Evolutionary conservation across 768 basidiomycete genomes (phyloP).

Genomic region (Xanthoconium purpureum): DNA sequence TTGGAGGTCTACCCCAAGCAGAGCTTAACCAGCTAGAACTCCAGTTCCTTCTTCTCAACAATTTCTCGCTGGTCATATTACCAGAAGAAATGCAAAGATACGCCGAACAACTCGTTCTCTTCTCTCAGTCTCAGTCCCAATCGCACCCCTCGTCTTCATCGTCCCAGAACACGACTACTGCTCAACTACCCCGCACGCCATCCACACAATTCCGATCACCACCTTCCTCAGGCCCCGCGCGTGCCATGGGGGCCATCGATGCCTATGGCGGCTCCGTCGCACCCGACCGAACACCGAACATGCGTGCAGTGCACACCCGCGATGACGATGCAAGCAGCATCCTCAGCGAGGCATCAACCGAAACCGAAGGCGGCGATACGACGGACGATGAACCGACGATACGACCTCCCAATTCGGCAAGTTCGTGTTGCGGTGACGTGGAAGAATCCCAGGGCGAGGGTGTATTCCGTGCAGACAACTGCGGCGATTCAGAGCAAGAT

Average conservation of each 20-base stretch:
- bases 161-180: constrained; percentile 18
- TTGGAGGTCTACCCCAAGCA: constrained; percentile 89
- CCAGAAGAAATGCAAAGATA: constrained; percentile 92
- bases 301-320: constrained; percentile 24
- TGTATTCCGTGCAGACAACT: constrained; percentile 20
- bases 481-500: constrained; percentile 15
- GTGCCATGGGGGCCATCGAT: constrained; percentile 55
- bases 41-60: constrained; percentile 94
- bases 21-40: constrained; percentile 97
- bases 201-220: constrained; percentile 20
- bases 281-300: constrained; percentile 28
- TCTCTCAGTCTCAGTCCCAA: constrained; percentile 50
- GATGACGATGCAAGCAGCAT: constrained; percentile 34
- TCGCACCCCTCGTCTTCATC: constrained; percentile 25
- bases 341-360: constrained; percentile 41
- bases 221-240: constrained; percentile 34
- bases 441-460: constrained; percentile 34
- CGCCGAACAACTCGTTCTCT: constrained; percentile 82
- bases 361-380: constrained; percentile 53
- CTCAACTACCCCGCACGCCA: constrained; percentile 19
- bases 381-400: constrained; percentile 87
- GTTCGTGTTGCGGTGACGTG: constrained; percentile 38
- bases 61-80: constrained; percentile 87
- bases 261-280: constrained; percentile 45
- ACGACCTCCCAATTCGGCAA: constrained; percentile 45